phyloP scores from a whole-genome alignment of 2,329 filamentous ascomycete genomes.

The Myriosclerotinia curreyana region DNA sequence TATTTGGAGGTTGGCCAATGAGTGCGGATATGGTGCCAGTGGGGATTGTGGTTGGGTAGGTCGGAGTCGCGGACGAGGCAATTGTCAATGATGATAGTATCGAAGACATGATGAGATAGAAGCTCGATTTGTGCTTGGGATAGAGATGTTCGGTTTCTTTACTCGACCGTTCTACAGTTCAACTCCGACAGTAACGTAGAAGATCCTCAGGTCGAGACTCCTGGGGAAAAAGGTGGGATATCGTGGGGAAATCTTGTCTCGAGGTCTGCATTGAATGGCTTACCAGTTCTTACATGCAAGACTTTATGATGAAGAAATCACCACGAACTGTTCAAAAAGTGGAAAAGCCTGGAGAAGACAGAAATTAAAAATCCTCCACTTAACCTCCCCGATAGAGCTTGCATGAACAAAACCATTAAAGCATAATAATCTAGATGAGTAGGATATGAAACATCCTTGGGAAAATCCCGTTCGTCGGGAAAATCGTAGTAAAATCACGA shows the following conservation, averaged over 20 bases:
- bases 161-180: neutral
- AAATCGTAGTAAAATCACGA: neutral
- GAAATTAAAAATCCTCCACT: neutral
- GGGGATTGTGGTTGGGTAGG: slow-evolving; percentile 20
- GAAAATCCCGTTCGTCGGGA: neutral
- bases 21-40: slow-evolving; percentile 31
- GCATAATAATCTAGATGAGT: no score
- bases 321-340: neutral
- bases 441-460: neutral
- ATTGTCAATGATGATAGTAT: neutral
- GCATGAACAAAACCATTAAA: neutral
- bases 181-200: neutral
- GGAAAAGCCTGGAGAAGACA: neutral
- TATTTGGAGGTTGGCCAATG: slow-evolving; percentile 35
- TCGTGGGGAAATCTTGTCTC: neutral
- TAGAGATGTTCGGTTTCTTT: neutral
- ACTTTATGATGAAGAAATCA: neutral
- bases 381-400: neutral
- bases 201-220: neutral
- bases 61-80: slow-evolving; percentile 14
- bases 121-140: neutral
- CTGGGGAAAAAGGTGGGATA: neutral
- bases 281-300: neutral
- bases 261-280: slow-evolving; percentile 1
- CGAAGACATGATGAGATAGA: slow-evolving; percentile 8